Evolutionary conservation across 495 filamentous ascomycete species (phyloP).

Genomic region (Aspergillus funiculosus): DNA sequence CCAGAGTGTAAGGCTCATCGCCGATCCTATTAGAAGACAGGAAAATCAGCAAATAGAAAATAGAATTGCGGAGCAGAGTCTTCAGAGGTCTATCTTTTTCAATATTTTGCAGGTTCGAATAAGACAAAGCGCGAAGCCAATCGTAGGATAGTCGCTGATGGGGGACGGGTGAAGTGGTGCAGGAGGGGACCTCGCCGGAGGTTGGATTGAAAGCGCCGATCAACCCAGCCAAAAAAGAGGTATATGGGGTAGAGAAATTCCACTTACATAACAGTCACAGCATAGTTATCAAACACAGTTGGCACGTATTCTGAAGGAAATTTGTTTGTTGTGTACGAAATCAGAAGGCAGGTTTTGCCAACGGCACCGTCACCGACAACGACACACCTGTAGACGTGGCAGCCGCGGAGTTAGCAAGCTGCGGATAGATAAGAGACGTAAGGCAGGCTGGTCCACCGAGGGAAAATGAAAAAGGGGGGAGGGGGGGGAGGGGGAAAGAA

Average conservation of each 20-base stretch:
- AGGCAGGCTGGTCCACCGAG: background rate
- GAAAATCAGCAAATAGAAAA: background rate
- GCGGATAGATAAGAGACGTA: constrained; percentile 6
- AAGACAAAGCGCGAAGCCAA: too few relatives aligned
- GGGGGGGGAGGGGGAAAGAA: constrained; percentile 2
- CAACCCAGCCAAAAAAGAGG: background rate
- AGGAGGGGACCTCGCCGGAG: background rate
- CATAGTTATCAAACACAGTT: constrained; percentile 99
- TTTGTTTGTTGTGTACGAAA: constrained; percentile 99
- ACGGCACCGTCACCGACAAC: constrained; percentile 99
- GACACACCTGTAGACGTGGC: constrained; percentile 64
- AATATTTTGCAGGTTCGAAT: too few relatives aligned
- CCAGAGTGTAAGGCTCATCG: constrained; percentile 96
- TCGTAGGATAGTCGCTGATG: background rate
- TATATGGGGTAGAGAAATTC: background rate
- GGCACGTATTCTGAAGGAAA: constrained; percentile 99
- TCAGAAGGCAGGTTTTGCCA: constrained; percentile 96
- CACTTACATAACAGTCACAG: constrained; percentile 96
- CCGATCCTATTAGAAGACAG: constrained; percentile 67
- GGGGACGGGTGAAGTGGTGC: background rate
- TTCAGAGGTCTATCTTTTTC: too few relatives aligned
- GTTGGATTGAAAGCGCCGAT: background rate
- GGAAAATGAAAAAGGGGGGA: constrained; percentile 17
- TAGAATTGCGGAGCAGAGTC: background rate
- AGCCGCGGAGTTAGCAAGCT: constrained; percentile 24